These are phyloP conservation scores for Saccharata proteae DNA, from an alignment of 2,329 filamentous ascomycete species.

Conservation along the genomic window DNA sequence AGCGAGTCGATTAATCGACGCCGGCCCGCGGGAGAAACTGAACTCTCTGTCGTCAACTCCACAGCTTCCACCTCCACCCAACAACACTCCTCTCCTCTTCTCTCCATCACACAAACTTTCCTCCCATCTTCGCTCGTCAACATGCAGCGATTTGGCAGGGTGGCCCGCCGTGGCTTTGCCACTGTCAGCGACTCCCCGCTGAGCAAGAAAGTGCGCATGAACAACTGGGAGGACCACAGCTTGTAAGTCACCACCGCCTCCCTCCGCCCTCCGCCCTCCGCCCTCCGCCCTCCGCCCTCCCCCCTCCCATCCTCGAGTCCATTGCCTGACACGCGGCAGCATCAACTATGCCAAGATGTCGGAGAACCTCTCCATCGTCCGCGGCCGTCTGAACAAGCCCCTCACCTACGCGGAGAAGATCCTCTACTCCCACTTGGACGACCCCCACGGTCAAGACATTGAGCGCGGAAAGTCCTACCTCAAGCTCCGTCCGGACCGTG, in stretches of 20 bases:
- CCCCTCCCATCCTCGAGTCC: too few relatives aligned
- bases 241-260: too few relatives aligned
- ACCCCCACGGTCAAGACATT: constrained; percentile 91
- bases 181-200: constrained; percentile 78
- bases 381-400: constrained; percentile 78
- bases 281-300: too few relatives aligned
- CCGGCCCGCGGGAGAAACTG: too few relatives aligned
- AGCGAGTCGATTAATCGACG: too few relatives aligned
- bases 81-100: constrained; percentile 22
- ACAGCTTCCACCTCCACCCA: constrained; percentile 18
- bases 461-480: constrained; percentile 93
- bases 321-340: too few relatives aligned
- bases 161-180: constrained; percentile 57
- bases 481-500: constrained; percentile 91
- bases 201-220: constrained; percentile 94
- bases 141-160: constrained; percentile 62
- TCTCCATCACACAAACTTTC: constrained; percentile 13
- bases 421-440: constrained; percentile 95
- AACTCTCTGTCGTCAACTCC: constrained; percentile 15
- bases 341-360: constrained; percentile 99
- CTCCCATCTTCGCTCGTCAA: constrained; percentile 22
- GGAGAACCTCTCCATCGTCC: constrained; percentile 88
- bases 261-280: too few relatives aligned
- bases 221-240: constrained; percentile 89
- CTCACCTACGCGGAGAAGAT: constrained; percentile 97